Evolutionary conservation across 2,329 filamentous ascomycete genomes (phyloP).

Genomic region (Thielaviopsis punctulata): DNA sequence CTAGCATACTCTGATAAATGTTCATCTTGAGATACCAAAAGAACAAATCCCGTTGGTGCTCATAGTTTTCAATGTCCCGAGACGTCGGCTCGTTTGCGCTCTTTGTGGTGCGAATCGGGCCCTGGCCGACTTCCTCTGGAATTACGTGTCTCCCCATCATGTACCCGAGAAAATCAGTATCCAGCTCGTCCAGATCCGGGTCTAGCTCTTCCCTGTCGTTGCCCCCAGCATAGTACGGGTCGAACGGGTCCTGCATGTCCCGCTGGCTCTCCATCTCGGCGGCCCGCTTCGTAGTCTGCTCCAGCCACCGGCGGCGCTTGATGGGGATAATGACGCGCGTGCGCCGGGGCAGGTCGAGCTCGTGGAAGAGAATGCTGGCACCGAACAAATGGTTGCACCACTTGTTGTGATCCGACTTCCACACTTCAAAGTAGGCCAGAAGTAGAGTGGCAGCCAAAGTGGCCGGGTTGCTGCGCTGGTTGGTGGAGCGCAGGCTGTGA

Average conservation of each 20-base stretch:
- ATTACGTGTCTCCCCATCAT: constrained; percentile 24
- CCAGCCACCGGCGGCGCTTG: constrained; percentile 29
- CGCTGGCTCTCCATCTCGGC: background rate
- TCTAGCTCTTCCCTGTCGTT: constrained; percentile 13
- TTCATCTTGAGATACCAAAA: constrained; percentile 98
- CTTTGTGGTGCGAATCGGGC: constrained; percentile 20
- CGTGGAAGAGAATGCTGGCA: constrained; percentile 62
- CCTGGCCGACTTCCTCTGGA: constrained; percentile 22
- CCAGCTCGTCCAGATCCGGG: constrained; percentile 22
- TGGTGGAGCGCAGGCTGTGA: constrained; percentile 52
- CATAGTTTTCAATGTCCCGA: constrained; percentile 60
- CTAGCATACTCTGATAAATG: constrained; percentile 75
- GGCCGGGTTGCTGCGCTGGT: constrained; percentile 53
- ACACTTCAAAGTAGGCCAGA: constrained; percentile 83
- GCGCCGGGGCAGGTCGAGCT: constrained; percentile 63
- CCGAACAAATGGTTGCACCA: constrained; percentile 90
- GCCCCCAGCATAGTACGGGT: constrained; percentile 15
- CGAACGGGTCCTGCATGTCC: constrained; percentile 16
- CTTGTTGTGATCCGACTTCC: constrained; percentile 83
- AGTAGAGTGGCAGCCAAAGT: constrained; percentile 80
- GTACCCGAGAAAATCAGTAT: constrained; percentile 24
- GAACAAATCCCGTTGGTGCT: constrained; percentile 68
- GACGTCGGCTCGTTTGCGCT: constrained; percentile 27
- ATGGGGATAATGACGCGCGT: constrained; percentile 52
- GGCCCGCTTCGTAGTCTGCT: constrained; percentile 20